Evolutionary conservation across 441 rosid genomes (phyloP), one percentile per base, ranked within the genome.

Genomic region (Mallotus japonicus): DNA sequence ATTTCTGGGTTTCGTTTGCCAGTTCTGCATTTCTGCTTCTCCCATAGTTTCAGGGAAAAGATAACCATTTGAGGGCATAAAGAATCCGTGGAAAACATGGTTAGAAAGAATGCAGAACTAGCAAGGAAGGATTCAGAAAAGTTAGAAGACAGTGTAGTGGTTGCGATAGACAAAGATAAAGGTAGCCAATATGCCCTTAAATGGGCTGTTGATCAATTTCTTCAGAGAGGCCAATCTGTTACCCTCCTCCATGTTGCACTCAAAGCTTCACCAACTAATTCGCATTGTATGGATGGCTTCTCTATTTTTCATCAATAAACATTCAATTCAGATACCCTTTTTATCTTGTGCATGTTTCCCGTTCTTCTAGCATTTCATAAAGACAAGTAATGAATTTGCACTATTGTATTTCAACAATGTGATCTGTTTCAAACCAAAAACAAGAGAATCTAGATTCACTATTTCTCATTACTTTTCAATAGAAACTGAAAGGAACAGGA

Each of bases 121-220:
- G 59, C 59, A 1, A 75, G 77, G 68, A 79, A 75, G 70, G 66
- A 65, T 34, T 68, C 65, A 61, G 63, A 77, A 42, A 71, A 57
- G 62, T 74, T 67, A 61, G 89, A 82, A 0, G 83, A 78, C 13
- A 76, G 19, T 14, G 76, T 88, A 12, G 92, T 81, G 5, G 92
- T 92, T 76, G 97, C 94, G 1, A 77, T 92, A 19, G 99, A 95
- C 85, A 83, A 83, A 70, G 97, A 88, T 80, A 95, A 88, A 77
- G 87, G 86, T 20, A 90, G 99, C 86, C 98, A 92, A 67, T 73
- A 83, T 65, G 95, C 97, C 19, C 77, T 95, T 67, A 95, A 84
- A 82, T 92, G 99, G 99, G 75, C 91, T 2, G 84, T 88, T 32
- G 96, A 91, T 68, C 83, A 86, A 81, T 80, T 91, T 71, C 80